Base-by-base conservation (phyloP, 768 basidiomycete genomes). In the Suillus hirtellus region DNA sequence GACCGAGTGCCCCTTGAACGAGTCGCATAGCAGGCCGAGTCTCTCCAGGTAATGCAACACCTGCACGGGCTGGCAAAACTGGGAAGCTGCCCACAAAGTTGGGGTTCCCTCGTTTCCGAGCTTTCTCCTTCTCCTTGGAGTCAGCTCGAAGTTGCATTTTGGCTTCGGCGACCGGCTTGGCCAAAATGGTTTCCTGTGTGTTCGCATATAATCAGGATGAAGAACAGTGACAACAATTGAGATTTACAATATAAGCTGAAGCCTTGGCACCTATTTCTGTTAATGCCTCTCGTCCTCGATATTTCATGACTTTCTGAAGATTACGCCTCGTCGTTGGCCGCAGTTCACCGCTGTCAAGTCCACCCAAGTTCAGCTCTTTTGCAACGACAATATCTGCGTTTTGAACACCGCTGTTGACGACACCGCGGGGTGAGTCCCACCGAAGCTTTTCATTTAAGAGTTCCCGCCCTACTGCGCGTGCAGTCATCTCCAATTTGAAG, bases 391-490 rank as follows among this genome's bases (percentile, higher is more conserved):
- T 71, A 37, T 75, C 73, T 4, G 85, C 76, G 60, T 80, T 79
- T 24, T 74, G 63, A 7, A 83, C 78, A 54, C 88, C 86, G 4
- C 76, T 72, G 46, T 86, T 84, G 49, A 88, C 80, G 40, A 89
- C 71, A 38, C 77, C 70, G 49, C 79, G 73, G 17, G 84, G 81
- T 21, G 77, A 75, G 50, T 79, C 73, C 44, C 68, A 75, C 64
- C 77, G 79, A 43, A 92, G 72, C 65, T 80, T 84, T 65, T 84
- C 80, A 54, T 82, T 82, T 63, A 91, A 70, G 42, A 94, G 69
- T 70, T 99, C 96, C 81, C 92, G 87, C 1, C 95, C 97, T 37
- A 96, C 83, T 1, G 93, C 86, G 60, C 93, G 86, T 27, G 96
- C 91, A 17, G 92, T 89, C 81, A 96, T 86, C 73, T 96, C 94